Percentiles rank a stretch among this genome's conserved stretches.
These are phyloP conservation scores for Dichomitus squalens DNA, from an alignment of 1,284 basidiomycete genomes.

Conservation along the genomic window DNA sequence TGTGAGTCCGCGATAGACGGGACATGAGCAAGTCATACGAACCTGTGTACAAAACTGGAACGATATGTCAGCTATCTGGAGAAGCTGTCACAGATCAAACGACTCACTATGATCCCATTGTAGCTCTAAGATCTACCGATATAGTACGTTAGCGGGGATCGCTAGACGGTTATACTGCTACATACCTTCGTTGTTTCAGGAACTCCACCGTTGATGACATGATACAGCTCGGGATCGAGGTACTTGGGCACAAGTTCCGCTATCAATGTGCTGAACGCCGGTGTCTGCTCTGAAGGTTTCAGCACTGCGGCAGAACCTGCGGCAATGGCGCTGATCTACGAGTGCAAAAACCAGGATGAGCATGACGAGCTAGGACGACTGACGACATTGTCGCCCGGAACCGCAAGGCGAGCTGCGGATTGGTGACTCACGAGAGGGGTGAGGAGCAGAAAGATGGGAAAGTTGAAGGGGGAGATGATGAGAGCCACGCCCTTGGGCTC, in stretches of 20 bases:
- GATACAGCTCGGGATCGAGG: constrained; percentile 72
- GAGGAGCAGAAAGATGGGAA: constrained; percentile 50
- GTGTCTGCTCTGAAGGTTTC: constrained; percentile 84
- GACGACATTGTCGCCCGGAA: background rate
- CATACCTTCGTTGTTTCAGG: constrained; percentile 72
- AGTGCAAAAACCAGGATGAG: background rate
- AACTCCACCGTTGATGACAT: constrained; percentile 78
- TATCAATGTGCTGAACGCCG: constrained; percentile 66
- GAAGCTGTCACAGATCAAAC: background rate
- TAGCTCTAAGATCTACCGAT: constrained; percentile 66
- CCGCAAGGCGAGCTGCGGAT: background rate
- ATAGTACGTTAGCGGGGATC: background rate
- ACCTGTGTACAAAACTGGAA: constrained; percentile 1
- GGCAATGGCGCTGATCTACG: constrained; percentile 75
- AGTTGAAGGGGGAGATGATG: constrained; percentile 61
- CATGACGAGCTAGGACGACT: background rate
- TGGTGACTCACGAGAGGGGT: constrained; percentile 50
- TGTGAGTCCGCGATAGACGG: too few species aligned
- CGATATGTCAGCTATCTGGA: background rate
- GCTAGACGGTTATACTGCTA: background rate
- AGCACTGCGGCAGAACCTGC: constrained; percentile 77
- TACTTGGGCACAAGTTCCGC: constrained; percentile 81
- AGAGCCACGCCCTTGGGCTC: constrained; percentile 77
- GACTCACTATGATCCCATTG: constrained; percentile 85
- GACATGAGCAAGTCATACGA: constrained; percentile 14